A percentile compares a stretch with the other conserved stretches of the same genome.
Evolutionary conservation across 139 green algal genomes (phyloP).

Genomic region (Coelastrella sp.): DNA sequence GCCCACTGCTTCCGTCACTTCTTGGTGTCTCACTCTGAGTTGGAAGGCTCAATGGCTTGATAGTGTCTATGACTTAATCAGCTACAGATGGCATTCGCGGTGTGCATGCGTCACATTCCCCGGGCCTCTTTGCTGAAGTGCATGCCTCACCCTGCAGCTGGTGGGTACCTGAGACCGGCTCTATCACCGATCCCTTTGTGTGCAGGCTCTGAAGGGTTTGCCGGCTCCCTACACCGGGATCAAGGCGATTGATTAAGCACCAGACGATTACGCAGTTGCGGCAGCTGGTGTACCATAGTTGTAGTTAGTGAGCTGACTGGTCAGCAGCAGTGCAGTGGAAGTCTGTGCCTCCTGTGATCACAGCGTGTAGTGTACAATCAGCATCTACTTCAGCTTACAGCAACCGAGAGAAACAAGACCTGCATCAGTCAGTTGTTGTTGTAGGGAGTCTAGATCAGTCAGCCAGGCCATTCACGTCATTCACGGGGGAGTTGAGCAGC

Average conservation of each 20-base stretch:
- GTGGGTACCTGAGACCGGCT: background rate
- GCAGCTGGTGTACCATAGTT: conserved; percentile 45
- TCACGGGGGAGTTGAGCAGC: background rate
- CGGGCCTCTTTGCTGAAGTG: too few species aligned
- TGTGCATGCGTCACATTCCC: too few species aligned
- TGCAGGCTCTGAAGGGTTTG: conserved; percentile 61
- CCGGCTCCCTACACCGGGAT: conserved; percentile 74
- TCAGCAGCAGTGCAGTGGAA: background rate
- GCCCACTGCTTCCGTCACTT: background rate
- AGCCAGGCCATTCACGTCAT: background rate
- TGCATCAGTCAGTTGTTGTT: background rate
- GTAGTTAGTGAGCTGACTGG: background rate
- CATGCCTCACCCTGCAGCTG: background rate
- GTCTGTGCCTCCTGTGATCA: background rate
- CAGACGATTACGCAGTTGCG: conserved; percentile 7
- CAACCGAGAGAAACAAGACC: background rate
- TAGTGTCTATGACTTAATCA: background rate
- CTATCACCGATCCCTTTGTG: background rate
- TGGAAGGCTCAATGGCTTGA: too few species aligned
- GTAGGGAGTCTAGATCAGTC: background rate
- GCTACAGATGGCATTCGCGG: background rate
- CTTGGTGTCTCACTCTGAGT: background rate
- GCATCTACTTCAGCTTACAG: background rate
- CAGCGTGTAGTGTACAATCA: background rate
- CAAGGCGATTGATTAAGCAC: conserved; percentile 58